A percentile compares a stretch with the other conserved stretches of the same genome.
Evolutionary conservation across 208 protist genomes (phyloP).

Genomic region (Leptomonas seymouri): DNA sequence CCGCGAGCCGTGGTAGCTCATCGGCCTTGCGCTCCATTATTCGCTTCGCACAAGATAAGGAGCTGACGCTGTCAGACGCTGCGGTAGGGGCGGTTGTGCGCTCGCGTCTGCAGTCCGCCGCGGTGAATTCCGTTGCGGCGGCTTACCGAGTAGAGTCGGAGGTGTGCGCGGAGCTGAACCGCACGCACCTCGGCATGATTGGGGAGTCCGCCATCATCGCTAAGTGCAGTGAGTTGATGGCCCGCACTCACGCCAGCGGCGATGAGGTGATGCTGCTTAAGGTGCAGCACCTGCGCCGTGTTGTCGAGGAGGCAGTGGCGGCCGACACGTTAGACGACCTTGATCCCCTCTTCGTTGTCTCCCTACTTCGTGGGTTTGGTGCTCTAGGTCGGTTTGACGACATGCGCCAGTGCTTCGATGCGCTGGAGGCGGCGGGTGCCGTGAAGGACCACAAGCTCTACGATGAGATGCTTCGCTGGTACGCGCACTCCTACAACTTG

Average conservation of each 20-base stretch:
- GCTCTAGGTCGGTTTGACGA: conserved; percentile 76
- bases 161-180: conserved; percentile 48
- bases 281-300: conserved; percentile 65
- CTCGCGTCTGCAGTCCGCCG: conserved; percentile 28
- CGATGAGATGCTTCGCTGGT: conserved; percentile 92
- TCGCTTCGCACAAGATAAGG: conserved; percentile 29
- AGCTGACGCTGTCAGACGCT: conserved; percentile 49
- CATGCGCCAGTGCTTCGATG: conserved; percentile 77
- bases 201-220: conserved; percentile 78
- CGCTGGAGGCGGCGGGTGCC: conserved; percentile 43
- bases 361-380: conserved; percentile 86
- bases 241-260: conserved; percentile 45
- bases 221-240: conserved; percentile 76
- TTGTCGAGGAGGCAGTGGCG: conserved; percentile 60
- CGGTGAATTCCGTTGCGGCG: conserved; percentile 39
- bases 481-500: conserved; percentile 80
- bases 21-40: conserved; percentile 41
- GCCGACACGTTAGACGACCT: conserved; percentile 71
- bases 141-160: conserved; percentile 65
- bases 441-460: conserved; percentile 80
- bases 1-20: conserved; percentile 50
- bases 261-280: conserved; percentile 85
- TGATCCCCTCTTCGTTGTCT: conserved; percentile 57
- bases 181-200: conserved; percentile 56
- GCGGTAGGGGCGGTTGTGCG: conserved; percentile 61